Evolutionary conservation across 148 eudicot genomes (phyloP).

Genomic region (Vaccinium macrocarpon): DNA sequence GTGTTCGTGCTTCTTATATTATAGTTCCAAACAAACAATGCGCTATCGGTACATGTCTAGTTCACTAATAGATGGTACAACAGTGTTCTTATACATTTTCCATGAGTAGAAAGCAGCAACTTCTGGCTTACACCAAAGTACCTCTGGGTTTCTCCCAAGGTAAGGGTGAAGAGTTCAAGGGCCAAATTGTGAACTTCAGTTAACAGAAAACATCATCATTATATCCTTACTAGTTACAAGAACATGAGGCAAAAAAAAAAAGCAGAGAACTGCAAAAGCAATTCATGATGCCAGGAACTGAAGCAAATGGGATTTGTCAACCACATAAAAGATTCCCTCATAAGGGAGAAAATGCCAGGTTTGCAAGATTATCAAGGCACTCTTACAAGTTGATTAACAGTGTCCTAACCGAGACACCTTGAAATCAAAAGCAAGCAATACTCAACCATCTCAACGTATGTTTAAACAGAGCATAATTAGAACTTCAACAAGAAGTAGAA

Average conservation of each 20-base stretch:
- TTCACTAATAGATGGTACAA: background rate
- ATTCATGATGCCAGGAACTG: background rate
- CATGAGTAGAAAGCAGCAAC: background rate
- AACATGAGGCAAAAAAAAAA: background rate
- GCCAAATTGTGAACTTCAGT: background rate
- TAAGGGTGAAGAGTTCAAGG: background rate
- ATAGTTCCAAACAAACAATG: background rate
- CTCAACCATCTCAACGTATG: background rate
- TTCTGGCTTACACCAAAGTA: background rate
- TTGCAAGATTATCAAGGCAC: background rate
- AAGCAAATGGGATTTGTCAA: background rate
- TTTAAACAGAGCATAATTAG: background rate
- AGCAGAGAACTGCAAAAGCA: background rate
- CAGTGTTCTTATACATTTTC: background rate
- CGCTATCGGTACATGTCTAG: background rate
- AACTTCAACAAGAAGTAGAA: slow-evolving; percentile 5
- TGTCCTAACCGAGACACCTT: background rate
- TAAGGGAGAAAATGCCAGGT: background rate
- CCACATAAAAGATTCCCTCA: background rate
- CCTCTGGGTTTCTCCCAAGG: background rate
- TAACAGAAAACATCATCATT: background rate
- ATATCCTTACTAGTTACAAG: background rate
- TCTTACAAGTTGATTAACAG: background rate
- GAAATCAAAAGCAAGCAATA: slow-evolving; percentile 1
- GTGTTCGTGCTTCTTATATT: background rate